Base-by-base conservation (phyloP, 106 monocot genomes). In the Allium fistulosum region DNA sequence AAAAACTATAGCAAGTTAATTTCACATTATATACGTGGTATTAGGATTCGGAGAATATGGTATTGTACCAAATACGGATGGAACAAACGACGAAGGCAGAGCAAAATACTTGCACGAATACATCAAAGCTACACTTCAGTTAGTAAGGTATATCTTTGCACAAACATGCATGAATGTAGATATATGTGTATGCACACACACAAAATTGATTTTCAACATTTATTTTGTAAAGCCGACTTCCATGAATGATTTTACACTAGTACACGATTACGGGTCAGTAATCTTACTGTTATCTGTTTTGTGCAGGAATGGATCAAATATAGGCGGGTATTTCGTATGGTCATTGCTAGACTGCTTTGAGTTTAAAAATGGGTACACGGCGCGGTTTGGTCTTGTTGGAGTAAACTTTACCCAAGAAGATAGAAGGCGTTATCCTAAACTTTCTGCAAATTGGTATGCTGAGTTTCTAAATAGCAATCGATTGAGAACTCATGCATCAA, bases 251-350 rank as follows among this genome's bases (percentile, higher is more conserved):
- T 2, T 5, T 37, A 37, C 5, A 5, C 1, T 37, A 37, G 4
- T 2, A 37, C 37, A 37, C 37, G 5, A 37, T 5, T 13, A 12
- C 16, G 8, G 8, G 0, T 16, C 1, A 57, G 7, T 57, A 16
- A 12, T 6, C 16, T 13, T 57, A 0, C 12, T 4, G 7, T 57
- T 16, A 57, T 57, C 37, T 37, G 1, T 11, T 57, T 57, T 64
- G 10, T 79, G 27, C 76, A 91, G 90, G 83, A 84, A 84, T 57
- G 91, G 91, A 58, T 81, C 81, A 51, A 79, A 83, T 50, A 69
- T 67, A 9, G 69, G 57, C 48, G 91, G 87, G 4, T 91, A 87
- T 69, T 87, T 84, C 37, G 76, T 82, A 15, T 91, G 91, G 91
- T 91, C 91, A 11, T 76, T 88, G 51, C 10, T 88, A 49, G 87